phyloP scores from a whole-genome alignment of 1,284 basidiomycete species.

The Fomitopsis palustris region DNA sequence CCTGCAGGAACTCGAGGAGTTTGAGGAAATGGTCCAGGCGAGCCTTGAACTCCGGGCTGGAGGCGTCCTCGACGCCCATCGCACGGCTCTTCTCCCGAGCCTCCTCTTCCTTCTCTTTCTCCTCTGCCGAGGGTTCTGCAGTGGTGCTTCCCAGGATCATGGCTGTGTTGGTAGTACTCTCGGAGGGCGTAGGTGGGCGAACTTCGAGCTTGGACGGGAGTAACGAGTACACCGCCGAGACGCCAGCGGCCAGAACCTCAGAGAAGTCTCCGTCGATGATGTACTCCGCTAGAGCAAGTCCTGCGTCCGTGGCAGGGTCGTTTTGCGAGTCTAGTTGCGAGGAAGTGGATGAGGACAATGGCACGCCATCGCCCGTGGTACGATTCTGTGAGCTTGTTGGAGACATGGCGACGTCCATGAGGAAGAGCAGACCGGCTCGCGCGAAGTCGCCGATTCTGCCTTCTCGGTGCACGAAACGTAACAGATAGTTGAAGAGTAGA shows the following conservation, averaged over 20 bases:
- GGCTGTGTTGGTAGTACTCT: conserved; percentile 36
- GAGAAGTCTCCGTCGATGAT: conserved; percentile 96
- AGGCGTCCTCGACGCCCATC: conserved; percentile 73
- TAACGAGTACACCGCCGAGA: conserved; percentile 91
- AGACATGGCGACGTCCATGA: conserved; percentile 93
- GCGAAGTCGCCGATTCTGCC: conserved; percentile 93
- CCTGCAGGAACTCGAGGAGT: conserved; percentile 89
- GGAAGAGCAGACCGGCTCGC: conserved; percentile 85
- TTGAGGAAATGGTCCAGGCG: conserved; percentile 88
- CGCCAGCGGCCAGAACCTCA: conserved; percentile 90
- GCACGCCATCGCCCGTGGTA: conserved; percentile 31
- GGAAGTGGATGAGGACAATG: conserved; percentile 27
- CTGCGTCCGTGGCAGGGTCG: conserved; percentile 80
- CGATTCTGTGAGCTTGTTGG: conserved; percentile 49
- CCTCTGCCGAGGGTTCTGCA: conserved; percentile 42
- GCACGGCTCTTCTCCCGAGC: conserved; percentile 51
- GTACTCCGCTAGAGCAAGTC: conserved; percentile 86
- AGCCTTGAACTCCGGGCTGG: conserved; percentile 71
- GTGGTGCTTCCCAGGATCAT: conserved; percentile 67
- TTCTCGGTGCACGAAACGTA: conserved; percentile 94
- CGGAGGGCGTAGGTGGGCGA: conserved; percentile 41
- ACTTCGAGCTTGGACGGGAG: conserved; percentile 86
- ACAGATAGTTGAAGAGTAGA: conserved; percentile 90
- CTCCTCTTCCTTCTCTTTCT: conserved; percentile 49
- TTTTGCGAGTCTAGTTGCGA: conserved; percentile 19